A percentile compares a stretch with the other conserved stretches of the same genome.
Conservation (phyloP, 176 grass and related monocot species). For the Triticum aestivum region DNA sequence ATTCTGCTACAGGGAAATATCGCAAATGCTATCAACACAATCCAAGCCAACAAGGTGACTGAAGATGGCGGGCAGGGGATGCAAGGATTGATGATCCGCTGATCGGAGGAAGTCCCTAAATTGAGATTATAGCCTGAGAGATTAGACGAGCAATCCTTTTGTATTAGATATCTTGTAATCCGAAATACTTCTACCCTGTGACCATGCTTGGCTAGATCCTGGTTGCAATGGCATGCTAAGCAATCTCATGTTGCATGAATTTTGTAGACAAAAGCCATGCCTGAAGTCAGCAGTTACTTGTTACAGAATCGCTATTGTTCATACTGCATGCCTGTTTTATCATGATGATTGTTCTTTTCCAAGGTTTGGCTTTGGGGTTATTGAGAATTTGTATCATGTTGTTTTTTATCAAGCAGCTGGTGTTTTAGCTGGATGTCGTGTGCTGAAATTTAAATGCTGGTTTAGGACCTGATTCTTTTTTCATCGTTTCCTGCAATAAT, state of each 20-base stretch:
- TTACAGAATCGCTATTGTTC: not conserved
- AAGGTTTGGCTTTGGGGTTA: not conserved
- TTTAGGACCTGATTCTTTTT: not conserved
- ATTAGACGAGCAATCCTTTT: conserved; percentile 22
- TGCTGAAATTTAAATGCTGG: not conserved
- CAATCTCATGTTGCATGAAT: conserved; percentile 17
- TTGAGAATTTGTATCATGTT: not conserved
- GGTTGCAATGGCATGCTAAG: not conserved
- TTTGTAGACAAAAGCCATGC: conserved; percentile 6
- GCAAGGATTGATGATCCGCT: conserved; percentile 61
- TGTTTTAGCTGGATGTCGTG: not conserved
- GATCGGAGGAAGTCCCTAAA: not conserved
- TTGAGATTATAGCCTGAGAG: conserved; percentile 17
- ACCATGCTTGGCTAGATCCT: conserved; percentile 19
- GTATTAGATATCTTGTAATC: conserved; percentile 28
- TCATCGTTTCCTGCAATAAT: not conserved
- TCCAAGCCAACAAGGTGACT: conserved; percentile 83
- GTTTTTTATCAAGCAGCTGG: not conserved
- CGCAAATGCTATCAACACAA: conserved; percentile 73
- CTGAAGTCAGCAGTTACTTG: not conserved
- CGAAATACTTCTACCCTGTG: not conserved
- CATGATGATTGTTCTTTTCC: not conserved
- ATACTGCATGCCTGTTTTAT: not conserved
- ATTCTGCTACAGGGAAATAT: conserved; percentile 62
- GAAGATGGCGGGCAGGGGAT: conserved; percentile 63